Base-by-base conservation (phyloP, 2,329 filamentous ascomycete species). In the Trichoderma pleuroti region DNA sequence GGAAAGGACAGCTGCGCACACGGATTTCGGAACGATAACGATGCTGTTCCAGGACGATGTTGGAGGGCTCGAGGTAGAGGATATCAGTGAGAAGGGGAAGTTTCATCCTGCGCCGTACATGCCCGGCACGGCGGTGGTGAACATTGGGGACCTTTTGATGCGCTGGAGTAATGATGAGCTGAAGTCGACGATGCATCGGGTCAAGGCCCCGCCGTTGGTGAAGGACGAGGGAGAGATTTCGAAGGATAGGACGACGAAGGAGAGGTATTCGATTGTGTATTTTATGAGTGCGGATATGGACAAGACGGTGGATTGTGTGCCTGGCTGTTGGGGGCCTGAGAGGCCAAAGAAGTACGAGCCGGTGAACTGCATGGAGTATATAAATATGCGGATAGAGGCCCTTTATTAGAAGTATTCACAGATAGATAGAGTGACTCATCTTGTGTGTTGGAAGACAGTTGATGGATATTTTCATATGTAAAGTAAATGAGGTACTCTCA, bases 201-300 rank as follows among this genome's bases (percentile, higher is more conserved):
- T 88, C 3, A 82, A 81, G 36, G 85, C 87, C 76, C 78, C 79
- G 24, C 71, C 70, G 9, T 32, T 60, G 54, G 6, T 16, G 18
- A 21, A n/a, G 18, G n/a, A 5, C 2, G 49, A 28, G 36, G 54
- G 9, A 10, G 54, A 68, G 26, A 61, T 79, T 1, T 75, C 76
- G 2, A 75, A 82, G 46, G 61, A 46, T 67, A 80, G 16, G 4
- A 83, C 86, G 80, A 86, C 85, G 3, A 78, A 80, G 36, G 81
- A 83, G 24, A 79, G 88, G 16, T 90, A 87, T 72, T 89, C 87
- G 10, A 89, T 90, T 66, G 86, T 87, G 0, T 90, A 88, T 74
- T 90, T 90, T 69, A 81, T 89, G 36, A 78, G 81, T 7, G 85
- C 87, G 0, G 84, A 88, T 73, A 78, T 81, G 3, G 80, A 84